Evolutionary conservation across 441 rosid genomes (phyloP), one percentile per base, ranked within the genome.

Genomic region (Euphorbia celastroides): DNA sequence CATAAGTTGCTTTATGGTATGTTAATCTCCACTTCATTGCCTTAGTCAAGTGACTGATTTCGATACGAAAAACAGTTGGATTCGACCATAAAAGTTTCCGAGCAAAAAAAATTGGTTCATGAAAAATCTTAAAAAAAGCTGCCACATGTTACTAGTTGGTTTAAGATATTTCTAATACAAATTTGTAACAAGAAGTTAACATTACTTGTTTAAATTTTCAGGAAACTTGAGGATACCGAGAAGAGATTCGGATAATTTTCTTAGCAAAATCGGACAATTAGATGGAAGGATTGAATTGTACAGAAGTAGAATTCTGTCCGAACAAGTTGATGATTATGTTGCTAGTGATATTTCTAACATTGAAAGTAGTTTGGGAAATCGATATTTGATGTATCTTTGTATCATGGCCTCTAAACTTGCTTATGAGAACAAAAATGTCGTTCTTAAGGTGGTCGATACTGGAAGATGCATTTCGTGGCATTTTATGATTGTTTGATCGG

Each of bases 381-480:
- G 2, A 34, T 23, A 36, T 54, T 31, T 65, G 0, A 65, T 65
- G 69, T 60, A 65, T 11, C 69, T 65, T 34, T 65, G 61, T 36
- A 8, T 55, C 7, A 65, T 65, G 61, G 51, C 69, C 7, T 23
- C 69, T 12, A 65, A 65, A 26, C 42, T 65, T 16, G 69, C 13
- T 34, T 65, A 65, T 65, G 69, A 65, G 52, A 65, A 55, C 17
- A 31, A 34, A 1, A 34, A 34, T 1, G 69, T 65, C 55, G 51
- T 36, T 25, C 2, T 52, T 34, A 54, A 54, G 8, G 69, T 34
- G 5, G 9, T 34, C 9, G 38, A 34, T 34, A 34, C 38, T 34
- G 44, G 30, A 70, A 74, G 78, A 74, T 74, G 78, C 64, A 74
- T 57, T 74, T 74, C 38, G 78, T 74, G 54, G 74, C 52, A 13